phyloP scores from a whole-genome alignment of 1,284 basidiomycete genomes.

The Naganishia liquefaciens region DNA sequence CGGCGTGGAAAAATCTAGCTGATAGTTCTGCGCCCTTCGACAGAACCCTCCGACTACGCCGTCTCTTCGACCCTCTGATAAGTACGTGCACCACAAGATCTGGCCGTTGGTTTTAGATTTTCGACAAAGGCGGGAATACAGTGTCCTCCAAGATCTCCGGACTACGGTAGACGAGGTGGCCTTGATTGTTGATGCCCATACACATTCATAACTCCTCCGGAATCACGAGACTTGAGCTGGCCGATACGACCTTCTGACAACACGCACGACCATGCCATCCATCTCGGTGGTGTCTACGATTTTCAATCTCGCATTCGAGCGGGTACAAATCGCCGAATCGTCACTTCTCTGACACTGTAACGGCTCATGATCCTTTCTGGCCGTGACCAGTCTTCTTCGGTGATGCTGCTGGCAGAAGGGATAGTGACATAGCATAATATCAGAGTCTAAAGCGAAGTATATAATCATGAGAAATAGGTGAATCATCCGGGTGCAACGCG shows the following conservation, averaged over 20 bases:
- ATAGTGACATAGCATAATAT: constrained; percentile 89
- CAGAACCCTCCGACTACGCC: constrained; percentile 40
- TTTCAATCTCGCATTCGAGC: constrained; percentile 82
- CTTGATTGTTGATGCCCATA: constrained; percentile 1
- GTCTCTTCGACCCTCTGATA: constrained; percentile 35
- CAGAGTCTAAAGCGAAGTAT: constrained; percentile 65
- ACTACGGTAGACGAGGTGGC: constrained; percentile 38
- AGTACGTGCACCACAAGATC: constrained; percentile 38
- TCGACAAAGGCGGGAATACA: constrained; percentile 40
- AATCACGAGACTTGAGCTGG: not conserved
- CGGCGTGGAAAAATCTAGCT: not conserved
- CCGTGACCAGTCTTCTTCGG: constrained; percentile 60
- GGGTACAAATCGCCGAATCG: constrained; percentile 81
- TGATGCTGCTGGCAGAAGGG: constrained; percentile 58
- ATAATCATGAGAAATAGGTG: constrained; percentile 21
- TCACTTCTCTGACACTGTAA: constrained; percentile 81
- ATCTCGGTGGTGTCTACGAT: too few relatives aligned
- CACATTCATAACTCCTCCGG: not conserved
- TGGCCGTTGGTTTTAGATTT: constrained; percentile 38
- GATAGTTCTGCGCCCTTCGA: not conserved
- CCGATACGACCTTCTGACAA: too few relatives aligned
- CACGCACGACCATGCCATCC: too few relatives aligned
- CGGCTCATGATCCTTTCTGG: constrained; percentile 67
- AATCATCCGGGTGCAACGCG: constrained; percentile 15
- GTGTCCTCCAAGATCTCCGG: constrained; percentile 36